A percentile compares a stretch with the other conserved stretches of the same genome.
phyloP scores from a whole-genome alignment of 176 grass and related monocot genomes.

The Leersia perrieri region DNA sequence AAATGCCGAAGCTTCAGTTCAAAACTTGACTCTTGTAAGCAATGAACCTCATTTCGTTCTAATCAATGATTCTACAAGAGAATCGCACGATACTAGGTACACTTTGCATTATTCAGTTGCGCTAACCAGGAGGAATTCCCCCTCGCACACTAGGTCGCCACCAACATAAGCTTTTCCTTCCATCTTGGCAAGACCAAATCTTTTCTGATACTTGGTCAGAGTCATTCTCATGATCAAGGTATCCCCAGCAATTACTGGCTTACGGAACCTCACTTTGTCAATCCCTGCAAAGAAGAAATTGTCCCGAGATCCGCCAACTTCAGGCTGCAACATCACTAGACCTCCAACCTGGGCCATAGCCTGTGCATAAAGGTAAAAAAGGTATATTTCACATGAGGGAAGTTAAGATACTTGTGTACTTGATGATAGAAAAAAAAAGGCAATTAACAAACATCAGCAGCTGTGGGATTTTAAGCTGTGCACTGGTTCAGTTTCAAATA shows the following conservation, averaged over 20 bases:
- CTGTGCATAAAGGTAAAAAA: conserved; percentile 43
- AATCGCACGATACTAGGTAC: background rate
- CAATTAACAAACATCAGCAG: background rate
- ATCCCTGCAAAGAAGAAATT: conserved; percentile 96
- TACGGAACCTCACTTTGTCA: conserved; percentile 89
- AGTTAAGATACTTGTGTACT: background rate
- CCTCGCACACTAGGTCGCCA: conserved; percentile 81
- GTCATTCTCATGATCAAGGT: conserved; percentile 99
- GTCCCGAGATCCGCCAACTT: conserved; percentile 83
- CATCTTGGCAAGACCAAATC: conserved; percentile 91
- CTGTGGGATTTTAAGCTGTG: background rate
- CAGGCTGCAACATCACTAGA: conserved; percentile 87
- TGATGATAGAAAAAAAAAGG: background rate
- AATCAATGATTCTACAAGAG: conserved; percentile 1
- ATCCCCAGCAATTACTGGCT: conserved; percentile 89
- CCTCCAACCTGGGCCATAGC: conserved; percentile 97
- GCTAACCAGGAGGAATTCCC: conserved; percentile 82
- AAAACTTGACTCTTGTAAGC: background rate
- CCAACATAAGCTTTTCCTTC: conserved; percentile 97
- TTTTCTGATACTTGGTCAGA: conserved; percentile 81
- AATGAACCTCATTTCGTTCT: background rate
- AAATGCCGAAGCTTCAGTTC: background rate
- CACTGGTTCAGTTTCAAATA: background rate
- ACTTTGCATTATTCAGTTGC: conserved; percentile 28
- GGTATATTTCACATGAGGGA: background rate